These are phyloP conservation scores for Trichoderma atroviride DNA, from an alignment of 2,329 filamentous ascomycete species.

Conservation along the genomic window DNA sequence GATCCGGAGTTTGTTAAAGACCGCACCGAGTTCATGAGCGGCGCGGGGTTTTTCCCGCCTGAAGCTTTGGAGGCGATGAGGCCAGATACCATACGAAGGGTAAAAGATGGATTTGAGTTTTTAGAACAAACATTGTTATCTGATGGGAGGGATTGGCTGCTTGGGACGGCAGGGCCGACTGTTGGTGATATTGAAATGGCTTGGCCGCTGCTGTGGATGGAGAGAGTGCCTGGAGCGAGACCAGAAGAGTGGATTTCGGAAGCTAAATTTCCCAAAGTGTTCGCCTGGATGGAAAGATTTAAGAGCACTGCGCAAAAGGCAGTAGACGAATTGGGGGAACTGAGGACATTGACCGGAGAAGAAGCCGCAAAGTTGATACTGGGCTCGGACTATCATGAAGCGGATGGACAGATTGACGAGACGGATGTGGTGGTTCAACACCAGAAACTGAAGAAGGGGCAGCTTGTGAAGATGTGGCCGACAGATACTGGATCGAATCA, in stretches of 20 bases:
- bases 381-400: constrained; percentile 49
- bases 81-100: constrained; percentile 58
- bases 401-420: constrained; percentile 47
- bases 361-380: constrained; percentile 55
- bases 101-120: constrained; percentile 56
- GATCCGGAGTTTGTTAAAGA: constrained; percentile 64
- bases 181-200: constrained; percentile 69
- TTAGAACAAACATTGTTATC: constrained; percentile 64
- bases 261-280: constrained; percentile 60
- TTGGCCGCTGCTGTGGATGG: constrained; percentile 69
- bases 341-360: constrained; percentile 52
- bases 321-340: constrained; percentile 39
- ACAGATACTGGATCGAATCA: constrained; percentile 61
- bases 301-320: constrained; percentile 48
- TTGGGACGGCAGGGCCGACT: constrained; percentile 54
- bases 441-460: constrained; percentile 54
- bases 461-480: constrained; percentile 61
- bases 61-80: constrained; percentile 38
- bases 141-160: constrained; percentile 66
- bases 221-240: constrained; percentile 56
- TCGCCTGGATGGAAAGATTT: constrained; percentile 66
- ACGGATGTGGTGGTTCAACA: constrained; percentile 50
- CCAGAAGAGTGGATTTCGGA: constrained; percentile 53
- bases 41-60: constrained; percentile 27
- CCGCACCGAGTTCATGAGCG: constrained; percentile 44